These are phyloP conservation scores for Chrysoporthe puriensis DNA, from an alignment of 2,329 filamentous ascomycete genomes.

Conservation along the genomic window DNA sequence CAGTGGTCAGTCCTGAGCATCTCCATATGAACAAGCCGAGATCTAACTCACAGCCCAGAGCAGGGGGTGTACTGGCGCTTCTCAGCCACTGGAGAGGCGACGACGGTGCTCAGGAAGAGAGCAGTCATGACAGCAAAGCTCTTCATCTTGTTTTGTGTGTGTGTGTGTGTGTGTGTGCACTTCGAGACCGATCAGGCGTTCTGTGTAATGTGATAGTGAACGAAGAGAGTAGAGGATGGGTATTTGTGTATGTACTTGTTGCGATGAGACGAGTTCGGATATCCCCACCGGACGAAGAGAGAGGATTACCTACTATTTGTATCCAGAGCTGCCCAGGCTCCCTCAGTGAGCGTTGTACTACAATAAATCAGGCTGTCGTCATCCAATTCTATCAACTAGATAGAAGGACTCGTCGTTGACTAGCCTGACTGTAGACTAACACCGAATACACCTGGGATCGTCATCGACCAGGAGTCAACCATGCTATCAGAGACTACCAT, in stretches of 20 bases:
- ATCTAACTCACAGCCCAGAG: slow-evolving; percentile 37
- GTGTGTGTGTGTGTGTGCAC: not conserved
- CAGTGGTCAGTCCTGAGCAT: not conserved
- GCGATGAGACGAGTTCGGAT: not conserved
- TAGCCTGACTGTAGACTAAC: not conserved
- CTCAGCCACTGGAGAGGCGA: slow-evolving; percentile 36
- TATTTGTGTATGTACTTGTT: not conserved
- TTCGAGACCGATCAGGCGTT: not conserved
- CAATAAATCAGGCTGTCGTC: not conserved
- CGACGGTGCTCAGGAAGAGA: slow-evolving; percentile 19
- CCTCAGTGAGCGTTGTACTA: not conserved
- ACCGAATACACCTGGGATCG: not conserved
- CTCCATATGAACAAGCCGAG: not conserved
- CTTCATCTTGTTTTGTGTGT: slow-evolving; percentile 22
- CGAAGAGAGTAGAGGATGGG: not conserved
- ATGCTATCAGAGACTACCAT: not conserved
- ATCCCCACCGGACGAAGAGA: not conserved
- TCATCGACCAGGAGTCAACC: slow-evolving; percentile 4
- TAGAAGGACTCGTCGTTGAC: not conserved
- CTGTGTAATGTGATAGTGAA: not conserved
- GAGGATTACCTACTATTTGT: not conserved
- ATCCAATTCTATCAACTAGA: not conserved
- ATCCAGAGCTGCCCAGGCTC: not conserved
- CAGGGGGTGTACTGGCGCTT: slow-evolving; percentile 49
- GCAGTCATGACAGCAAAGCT: slow-evolving; percentile 20